Base-by-base conservation (phyloP, 176 grass and related monocot genomes). In the Oryza coarctata region DNA sequence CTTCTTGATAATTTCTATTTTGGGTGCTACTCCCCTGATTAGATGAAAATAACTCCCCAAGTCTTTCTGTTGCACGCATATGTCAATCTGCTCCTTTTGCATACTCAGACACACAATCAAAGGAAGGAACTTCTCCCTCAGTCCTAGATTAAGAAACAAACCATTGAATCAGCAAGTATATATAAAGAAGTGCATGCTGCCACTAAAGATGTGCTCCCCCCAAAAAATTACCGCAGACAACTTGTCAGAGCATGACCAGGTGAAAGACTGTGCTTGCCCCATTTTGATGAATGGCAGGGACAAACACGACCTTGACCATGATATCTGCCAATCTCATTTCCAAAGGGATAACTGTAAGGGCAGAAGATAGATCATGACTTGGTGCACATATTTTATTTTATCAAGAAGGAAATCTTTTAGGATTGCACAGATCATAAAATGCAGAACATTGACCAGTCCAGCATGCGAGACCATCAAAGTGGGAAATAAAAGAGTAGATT, bases 81-180 rank as follows among this genome's bases (percentile, higher is more conserved):
- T 76, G n/a, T 77, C 30, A 58, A 28, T 52, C 8, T 23, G 17
- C 5, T 69, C 71, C 63, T 87, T 82, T 63, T 50, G 50, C 35
- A 62, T 58, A 22, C 73, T 60, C 33, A 55, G 20, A 63, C 41
- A 57, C 62, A 43, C 9, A 12, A 69, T 44, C 45, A 36, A 79
- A 44, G 35, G 75, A 47, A 18, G 69, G 61, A 36, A 47, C 15
- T 68, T 67, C 28, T 68, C 82, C 45, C 44, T 74, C 64, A 44
- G 11, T 69, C 76, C 81, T 84, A 78, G 22, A 88, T 38, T 66
- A 79, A 29, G 23, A 68, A 79, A 79, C 38, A 88, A 74, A 61
- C 4, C 4, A 73, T 67, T 73, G n/a, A 78, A 68, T 22, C 25
- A 11, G 31, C 5, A 6, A 87, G 15, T 17, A 71, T 25, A 84